Evolutionary conservation across 768 basidiomycete species (phyloP), one percentile per base, ranked within the genome.

Genomic region (Kwoniella europaea): DNA sequence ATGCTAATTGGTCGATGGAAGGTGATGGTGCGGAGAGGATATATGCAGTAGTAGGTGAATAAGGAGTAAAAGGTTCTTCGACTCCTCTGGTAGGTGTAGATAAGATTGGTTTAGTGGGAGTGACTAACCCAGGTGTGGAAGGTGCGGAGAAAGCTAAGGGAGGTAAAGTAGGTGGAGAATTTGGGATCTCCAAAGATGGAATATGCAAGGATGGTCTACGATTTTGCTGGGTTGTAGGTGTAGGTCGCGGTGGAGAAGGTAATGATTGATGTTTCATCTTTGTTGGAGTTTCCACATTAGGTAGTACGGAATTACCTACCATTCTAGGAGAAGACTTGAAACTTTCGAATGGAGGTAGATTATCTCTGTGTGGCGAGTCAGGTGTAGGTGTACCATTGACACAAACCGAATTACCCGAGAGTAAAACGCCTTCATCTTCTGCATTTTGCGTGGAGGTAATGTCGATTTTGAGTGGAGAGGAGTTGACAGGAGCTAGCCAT

Each of bases 1-100:
- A 53, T 15, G 67, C 53, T 22, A 68, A 20, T 24, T 68, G 58
- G 15, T 68, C 67, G 16, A 68, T 50, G 6, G 59, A 52, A n/a
- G 44, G 58, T 18, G 58, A 52, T 9, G 58, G 29, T 13, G 72
- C 77, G 35, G 71, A 59, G 41, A 78, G 73, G 57, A 78, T 75
- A 46, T 73, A 73, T 0, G 74, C 74, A 55, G 77, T 76, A 27
- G 65, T 74, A 10, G 77, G 77, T 10, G 72, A 74, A 22, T 72
- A 74, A 9, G 71, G 71, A 2, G 72, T 72, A 3, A 29, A 27
- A 2, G 72, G 63, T 22, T 61, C 59, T 15, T 52, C 29, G 7
- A 13, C 20, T 22, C 50, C 18, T 42, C 27, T 55, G 10, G 41
- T 67, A 13, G 61, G 59, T 20, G 65, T 65, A 22, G 57, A 16